Evolutionary conservation across 805 yeast genomes (phyloP).

Genomic region (Phaffomyces opuntiae): DNA sequence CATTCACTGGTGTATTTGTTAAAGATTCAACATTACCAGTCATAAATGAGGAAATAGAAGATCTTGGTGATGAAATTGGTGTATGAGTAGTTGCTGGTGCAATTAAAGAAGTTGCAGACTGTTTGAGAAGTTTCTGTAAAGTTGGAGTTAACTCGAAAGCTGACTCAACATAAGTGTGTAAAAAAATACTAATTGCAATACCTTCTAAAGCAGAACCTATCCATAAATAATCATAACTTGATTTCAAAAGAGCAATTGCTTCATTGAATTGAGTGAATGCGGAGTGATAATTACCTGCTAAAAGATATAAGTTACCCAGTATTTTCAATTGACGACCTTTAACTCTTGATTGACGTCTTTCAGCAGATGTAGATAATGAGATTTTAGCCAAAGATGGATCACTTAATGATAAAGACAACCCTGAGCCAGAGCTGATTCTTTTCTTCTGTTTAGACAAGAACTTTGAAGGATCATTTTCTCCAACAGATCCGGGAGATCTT

Average conservation of each 20-base stretch:
- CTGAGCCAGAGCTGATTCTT: constrained; percentile 25
- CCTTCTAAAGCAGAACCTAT: constrained; percentile 84
- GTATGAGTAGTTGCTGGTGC: constrained; percentile 15
- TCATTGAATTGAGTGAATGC: constrained; percentile 74
- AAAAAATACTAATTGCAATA: constrained; percentile 54
- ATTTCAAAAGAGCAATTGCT: constrained; percentile 50
- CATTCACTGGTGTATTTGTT: constrained; percentile 17
- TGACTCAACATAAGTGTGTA: constrained; percentile 50
- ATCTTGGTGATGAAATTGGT: constrained; percentile 42
- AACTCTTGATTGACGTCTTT: constrained; percentile 37
- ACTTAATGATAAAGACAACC: constrained; percentile 16
- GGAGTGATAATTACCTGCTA: constrained; percentile 72
- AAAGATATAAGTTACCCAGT: constrained; percentile 65
- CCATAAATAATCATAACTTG: constrained; percentile 77
- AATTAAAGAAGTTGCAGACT: constrained; percentile 18
- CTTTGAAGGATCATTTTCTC: constrained; percentile 39
- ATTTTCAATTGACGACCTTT: constrained; percentile 72
- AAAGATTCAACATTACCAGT: constrained; percentile 2
- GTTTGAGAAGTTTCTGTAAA: constrained; percentile 16
- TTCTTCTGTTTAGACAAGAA: constrained; percentile 34
- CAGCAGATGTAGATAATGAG: constrained; percentile 27
- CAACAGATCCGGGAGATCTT: constrained; percentile 70
- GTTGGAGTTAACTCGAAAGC: constrained; percentile 36
- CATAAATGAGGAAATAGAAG: constrained; percentile 25
- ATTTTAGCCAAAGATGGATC: constrained; percentile 30